Base-by-base conservation (phyloP, 1,284 basidiomycete species). In the Agroathelia rolfsii region DNA sequence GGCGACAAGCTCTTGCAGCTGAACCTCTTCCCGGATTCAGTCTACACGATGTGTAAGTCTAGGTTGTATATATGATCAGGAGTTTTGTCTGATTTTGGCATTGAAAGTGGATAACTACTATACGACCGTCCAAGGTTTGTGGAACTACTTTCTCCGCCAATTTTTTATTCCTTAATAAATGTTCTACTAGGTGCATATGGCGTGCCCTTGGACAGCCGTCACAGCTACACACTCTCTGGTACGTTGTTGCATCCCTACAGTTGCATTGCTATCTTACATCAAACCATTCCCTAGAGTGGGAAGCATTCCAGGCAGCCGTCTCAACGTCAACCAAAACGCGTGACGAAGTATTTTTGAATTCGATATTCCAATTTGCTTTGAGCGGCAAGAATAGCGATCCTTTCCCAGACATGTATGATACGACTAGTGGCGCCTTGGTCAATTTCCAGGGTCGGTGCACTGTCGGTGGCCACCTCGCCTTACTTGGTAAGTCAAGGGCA, bases 181-280 rank as follows among this genome's bases (percentile, higher is more conserved):
- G 20, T 27, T 30, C n/a, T n/a, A n/a, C n/a, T n/a, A 67, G 64
- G 61, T 39, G 41, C 55, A 3, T 79, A 67, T 43, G 76, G 76
- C 14, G 61, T 78, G 3, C 72, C 73, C 2, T 58, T 80, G 18
- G 77, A 79, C 49, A 80, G 73, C 28, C 63, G 74, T 16, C 74
- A 78, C 47, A 70, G 71, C 7, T 80, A 76, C 50, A 77, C 74
- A 20, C 78, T 78, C 53, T 69, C 72, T 32, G 73, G n/a, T n/a
- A n/a, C n/a, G n/a, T n/a, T n/a, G n/a, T n/a, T n/a, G n/a, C n/a
- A n/a, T n/a, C n/a, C n/a, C n/a, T n/a, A n/a, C n/a, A n/a, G n/a
- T n/a, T n/a, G n/a, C n/a, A n/a, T n/a, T n/a, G n/a, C n/a, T n/a
- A n/a, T n/a, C n/a, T n/a, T n/a, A n/a, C n/a, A n/a, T n/a, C n/a